A percentile compares a stretch with the other conserved stretches of the same genome.
These are phyloP conservation scores for Conringia planisiliqua DNA, from an alignment of 345 rosid species.

Conservation along the genomic window DNA sequence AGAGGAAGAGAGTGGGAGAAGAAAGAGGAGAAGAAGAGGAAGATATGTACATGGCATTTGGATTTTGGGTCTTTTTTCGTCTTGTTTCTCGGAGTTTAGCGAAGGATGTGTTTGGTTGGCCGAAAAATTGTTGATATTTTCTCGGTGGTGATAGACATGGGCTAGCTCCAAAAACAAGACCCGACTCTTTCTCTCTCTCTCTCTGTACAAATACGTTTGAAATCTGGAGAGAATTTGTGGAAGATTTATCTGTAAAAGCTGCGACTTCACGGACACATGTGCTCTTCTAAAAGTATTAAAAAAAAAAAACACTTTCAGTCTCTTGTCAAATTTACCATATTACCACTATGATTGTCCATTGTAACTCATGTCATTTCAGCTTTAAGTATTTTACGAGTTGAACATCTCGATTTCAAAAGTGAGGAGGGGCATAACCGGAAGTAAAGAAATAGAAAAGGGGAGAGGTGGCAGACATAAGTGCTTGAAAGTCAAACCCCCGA, in stretches of 20 bases:
- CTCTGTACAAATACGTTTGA: not conserved
- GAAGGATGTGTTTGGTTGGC: slow-evolving; percentile 4
- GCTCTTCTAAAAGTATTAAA: not conserved
- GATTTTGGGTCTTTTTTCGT: slow-evolving; percentile 13
- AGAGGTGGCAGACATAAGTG: slow-evolving; percentile 26
- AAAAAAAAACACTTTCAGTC: not conserved
- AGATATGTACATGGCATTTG: slow-evolving; percentile 26
- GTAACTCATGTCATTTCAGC: too few relatives aligned
- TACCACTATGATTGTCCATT: not conserved
- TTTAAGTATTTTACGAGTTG: not conserved
- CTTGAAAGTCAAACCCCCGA: slow-evolving; percentile 11
- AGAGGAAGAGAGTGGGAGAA: not conserved
- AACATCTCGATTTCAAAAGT: not conserved
- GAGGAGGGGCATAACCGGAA: not conserved
- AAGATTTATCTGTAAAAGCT: slow-evolving; percentile 42
- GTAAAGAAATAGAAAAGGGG: not conserved
- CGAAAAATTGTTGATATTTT: not conserved
- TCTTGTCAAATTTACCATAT: not conserved
- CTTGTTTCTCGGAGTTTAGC: not conserved
- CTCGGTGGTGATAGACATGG: slow-evolving; percentile 26
- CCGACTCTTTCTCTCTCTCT: not conserved
- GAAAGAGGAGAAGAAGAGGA: slow-evolving; percentile 14
- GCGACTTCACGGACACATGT: slow-evolving; percentile 21
- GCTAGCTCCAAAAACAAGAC: slow-evolving; percentile 19
- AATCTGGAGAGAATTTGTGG: not conserved